Evolutionary conservation across 805 yeast genomes (phyloP).

Genomic region (Priceomyces castillae): DNA sequence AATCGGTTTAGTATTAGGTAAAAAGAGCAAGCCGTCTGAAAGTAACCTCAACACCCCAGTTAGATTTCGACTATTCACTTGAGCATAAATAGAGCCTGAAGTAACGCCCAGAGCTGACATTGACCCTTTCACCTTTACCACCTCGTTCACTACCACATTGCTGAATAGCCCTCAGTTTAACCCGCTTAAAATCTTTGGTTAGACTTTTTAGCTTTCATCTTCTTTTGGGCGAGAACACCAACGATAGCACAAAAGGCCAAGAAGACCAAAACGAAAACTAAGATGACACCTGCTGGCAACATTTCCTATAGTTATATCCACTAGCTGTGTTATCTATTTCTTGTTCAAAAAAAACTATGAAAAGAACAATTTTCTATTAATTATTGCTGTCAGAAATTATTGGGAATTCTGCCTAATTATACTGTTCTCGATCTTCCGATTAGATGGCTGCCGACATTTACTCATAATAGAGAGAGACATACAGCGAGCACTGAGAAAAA

Average conservation of each 20-base stretch:
- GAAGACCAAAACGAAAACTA: constrained; percentile 59
- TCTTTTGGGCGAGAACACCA: constrained; percentile 39
- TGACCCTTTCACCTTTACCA: not conserved
- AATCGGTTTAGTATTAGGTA: not conserved
- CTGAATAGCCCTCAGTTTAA: not conserved
- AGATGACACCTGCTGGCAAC: constrained; percentile 74
- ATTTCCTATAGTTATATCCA: constrained; percentile 33
- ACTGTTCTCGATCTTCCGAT: constrained; percentile 3
- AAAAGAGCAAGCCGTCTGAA: not conserved
- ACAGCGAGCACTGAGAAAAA: constrained; percentile 3
- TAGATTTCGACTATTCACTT: constrained; percentile 10
- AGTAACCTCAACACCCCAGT: not conserved
- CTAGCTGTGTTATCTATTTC: constrained; percentile 4
- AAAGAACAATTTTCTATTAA: constrained; percentile 3
- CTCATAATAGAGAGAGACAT: not conserved
- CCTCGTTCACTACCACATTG: not conserved
- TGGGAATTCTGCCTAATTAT: constrained; percentile 5
- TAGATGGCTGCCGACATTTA: constrained; percentile 1
- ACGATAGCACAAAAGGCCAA: constrained; percentile 41
- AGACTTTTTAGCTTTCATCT: constrained; percentile 41
- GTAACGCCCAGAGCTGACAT: not conserved
- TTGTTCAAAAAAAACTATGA: constrained; percentile 7
- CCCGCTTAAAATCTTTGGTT: constrained; percentile 38
- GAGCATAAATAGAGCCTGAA: constrained; percentile 8
- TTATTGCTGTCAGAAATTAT: constrained; percentile 1